Evolutionary conservation across 768 basidiomycete species (phyloP), one percentile per base, ranked within the genome.

Genomic region (Cantharellus anzutake): DNA sequence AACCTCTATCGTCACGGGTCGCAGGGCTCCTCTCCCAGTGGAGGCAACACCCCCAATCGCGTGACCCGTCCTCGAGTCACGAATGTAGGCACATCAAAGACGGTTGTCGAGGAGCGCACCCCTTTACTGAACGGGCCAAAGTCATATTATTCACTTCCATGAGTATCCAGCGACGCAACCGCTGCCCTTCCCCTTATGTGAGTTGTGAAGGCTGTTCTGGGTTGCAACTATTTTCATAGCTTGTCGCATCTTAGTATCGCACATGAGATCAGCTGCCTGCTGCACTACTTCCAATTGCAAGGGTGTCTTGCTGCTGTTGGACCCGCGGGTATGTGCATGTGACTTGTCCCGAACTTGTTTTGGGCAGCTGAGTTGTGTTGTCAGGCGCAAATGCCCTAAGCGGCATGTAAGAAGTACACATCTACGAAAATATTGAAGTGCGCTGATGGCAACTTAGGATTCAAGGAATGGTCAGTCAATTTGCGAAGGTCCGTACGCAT

Each of bases 271-370:
- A 75, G 78, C 20, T 73, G 80, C 51, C 69, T 75, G 38, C 68
- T 93, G 51, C 91, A 87, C 69, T 71, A 71, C 58, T 92, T 86
- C 70, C 80, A 82, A 67, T 75, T 83, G 42, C 82, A 86, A 64
- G 90, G 89, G 1, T 82, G 82, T 60, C 70, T 97, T 57, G 93
- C 96, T 69, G 83, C 83, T 16, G 82, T 93, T 62, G 93, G 93
- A 41, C 90, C 90, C 7, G 90, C 92, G 38, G 83, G 88, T 80
- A 68, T 72, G 66, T 62, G 41, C 7, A 29, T 29, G 20, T 29
- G 20, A 29, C 20, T 29, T 42, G 48, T 56, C 35, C 3, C 41
- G 38, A 41, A n/a, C 57, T 29, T 5, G 52, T 40, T 65, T 59
- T 29, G 42, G 44, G 37, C 3, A 4, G 58, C 35, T 59, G 4